Conservation (phyloP, 1,284 basidiomycete genomes). For the Leccinum pachyderme region DNA sequence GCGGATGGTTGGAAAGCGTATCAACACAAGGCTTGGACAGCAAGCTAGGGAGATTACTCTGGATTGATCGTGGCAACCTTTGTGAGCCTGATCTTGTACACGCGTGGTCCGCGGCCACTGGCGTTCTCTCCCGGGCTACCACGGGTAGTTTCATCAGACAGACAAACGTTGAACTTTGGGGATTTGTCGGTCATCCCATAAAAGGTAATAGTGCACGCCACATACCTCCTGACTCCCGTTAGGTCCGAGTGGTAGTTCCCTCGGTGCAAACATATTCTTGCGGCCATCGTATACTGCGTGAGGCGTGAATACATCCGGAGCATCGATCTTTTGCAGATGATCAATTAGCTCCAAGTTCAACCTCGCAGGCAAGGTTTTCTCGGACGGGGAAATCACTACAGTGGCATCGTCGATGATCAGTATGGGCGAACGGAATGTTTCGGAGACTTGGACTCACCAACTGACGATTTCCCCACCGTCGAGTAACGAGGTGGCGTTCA, state of each 20-base stretch:
- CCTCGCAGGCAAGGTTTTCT: slow-evolving; percentile 61
- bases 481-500: slow-evolving; percentile 5
- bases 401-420: slow-evolving; percentile 14
- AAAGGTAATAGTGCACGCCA: slow-evolving; percentile 14
- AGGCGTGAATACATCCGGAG: slow-evolving; percentile 61
- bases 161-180: slow-evolving; percentile 58
- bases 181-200: slow-evolving; percentile 1
- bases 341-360: slow-evolving; percentile 68
- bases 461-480: slow-evolving; percentile 33
- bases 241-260: slow-evolving; percentile 55
- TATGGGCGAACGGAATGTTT: neutral
- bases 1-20: neutral
- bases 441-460: slow-evolving; percentile 46
- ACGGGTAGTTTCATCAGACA: slow-evolving; percentile 40
- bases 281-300: slow-evolving; percentile 72
- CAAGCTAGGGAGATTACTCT: slow-evolving; percentile 44
- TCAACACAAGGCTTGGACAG: slow-evolving; percentile 5
- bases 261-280: slow-evolving; percentile 69
- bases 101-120: slow-evolving; percentile 47
- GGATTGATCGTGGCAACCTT: slow-evolving; percentile 75
- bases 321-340: slow-evolving; percentile 52
- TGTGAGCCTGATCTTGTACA: slow-evolving; percentile 61
- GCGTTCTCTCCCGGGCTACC: slow-evolving; percentile 35
- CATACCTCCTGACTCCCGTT: slow-evolving; percentile 46
- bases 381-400: slow-evolving; percentile 59